Percentiles rank a stretch among this genome's conserved stretches.
Conservation (phyloP, 2,329 filamentous ascomycete species). For the Pseudocercospora fijiensis region DNA sequence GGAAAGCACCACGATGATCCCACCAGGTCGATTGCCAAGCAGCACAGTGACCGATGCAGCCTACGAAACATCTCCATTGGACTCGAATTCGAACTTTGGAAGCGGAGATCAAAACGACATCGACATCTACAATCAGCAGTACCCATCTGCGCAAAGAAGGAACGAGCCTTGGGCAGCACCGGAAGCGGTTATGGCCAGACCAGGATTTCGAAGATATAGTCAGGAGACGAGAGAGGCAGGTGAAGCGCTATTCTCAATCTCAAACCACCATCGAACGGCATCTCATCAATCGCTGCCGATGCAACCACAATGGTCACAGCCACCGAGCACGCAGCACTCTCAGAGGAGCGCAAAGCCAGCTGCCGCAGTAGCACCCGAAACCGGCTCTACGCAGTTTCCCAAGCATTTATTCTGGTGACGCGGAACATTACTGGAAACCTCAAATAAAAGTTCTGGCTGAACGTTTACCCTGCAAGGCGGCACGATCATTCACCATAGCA, state of each 20-base stretch:
- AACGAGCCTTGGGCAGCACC: not conserved
- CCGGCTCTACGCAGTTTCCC: slow-evolving; percentile 20
- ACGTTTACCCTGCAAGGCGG: not conserved
- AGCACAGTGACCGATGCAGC: not conserved
- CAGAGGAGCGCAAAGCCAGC: slow-evolving; percentile 1
- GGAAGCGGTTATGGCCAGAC: slow-evolving; percentile 1
- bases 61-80: not conserved
- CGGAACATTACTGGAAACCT: no score
- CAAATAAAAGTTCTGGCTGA: not conserved
- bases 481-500: not conserved
- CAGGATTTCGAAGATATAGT: slow-evolving; percentile 22
- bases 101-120: not conserved
- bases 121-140: not conserved
- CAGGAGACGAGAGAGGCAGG: slow-evolving; percentile 27
- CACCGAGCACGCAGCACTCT: slow-evolving; percentile 7
- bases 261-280: slow-evolving; percentile 15
- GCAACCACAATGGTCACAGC: slow-evolving; percentile 2
- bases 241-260: slow-evolving; percentile 27
- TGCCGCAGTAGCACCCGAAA: slow-evolving; percentile 1
- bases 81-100: not conserved
- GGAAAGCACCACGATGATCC: not conserved
- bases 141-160: not conserved
- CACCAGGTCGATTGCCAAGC: not conserved
- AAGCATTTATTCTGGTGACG: slow-evolving; percentile 28
- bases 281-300: slow-evolving; percentile 5